Conservation (phyloP, 73 alveolate genomes). For the Paraurostyla sp. region DNA sequence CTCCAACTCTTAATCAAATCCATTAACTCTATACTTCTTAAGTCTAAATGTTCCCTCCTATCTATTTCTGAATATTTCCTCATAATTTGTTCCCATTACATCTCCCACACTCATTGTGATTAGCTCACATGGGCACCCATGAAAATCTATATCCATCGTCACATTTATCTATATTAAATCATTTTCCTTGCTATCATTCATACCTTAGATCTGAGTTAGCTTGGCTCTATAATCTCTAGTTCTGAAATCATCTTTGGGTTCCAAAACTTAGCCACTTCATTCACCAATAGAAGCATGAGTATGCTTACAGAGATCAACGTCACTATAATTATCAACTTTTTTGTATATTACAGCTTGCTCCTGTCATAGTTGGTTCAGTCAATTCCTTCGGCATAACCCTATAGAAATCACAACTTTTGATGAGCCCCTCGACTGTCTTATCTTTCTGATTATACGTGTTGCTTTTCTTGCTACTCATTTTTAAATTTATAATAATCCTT, state of each 20-base stretch:
- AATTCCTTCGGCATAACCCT: slow-evolving; percentile 40
- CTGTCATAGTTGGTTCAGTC: slow-evolving; percentile 29
- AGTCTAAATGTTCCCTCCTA: neutral
- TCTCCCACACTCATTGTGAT: neutral
- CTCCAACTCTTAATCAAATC: neutral
- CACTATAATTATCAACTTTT: neutral
- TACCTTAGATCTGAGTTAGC: too few relatives aligned
- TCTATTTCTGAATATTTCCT: neutral
- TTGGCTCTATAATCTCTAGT: too few relatives aligned
- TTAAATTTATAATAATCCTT: neutral
- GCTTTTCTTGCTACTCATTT: neutral
- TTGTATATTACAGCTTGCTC: slow-evolving; percentile 2
- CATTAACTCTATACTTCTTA: neutral
- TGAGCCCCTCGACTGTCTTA: neutral
- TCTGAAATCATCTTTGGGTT: neutral
- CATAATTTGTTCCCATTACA: neutral
- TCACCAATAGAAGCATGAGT: neutral
- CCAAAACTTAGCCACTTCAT: neutral
- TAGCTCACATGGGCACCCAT: slow-evolving; percentile 33
- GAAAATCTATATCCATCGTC: slow-evolving; percentile 30
- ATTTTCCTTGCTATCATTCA: too few relatives aligned
- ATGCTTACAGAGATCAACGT: neutral
- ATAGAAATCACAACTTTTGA: slow-evolving; percentile 19
- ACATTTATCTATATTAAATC: slow-evolving; percentile 23
- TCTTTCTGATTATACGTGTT: neutral